Base-by-base conservation (phyloP, 2,329 filamentous ascomycete genomes). In the Claviceps quebecensis region DNA sequence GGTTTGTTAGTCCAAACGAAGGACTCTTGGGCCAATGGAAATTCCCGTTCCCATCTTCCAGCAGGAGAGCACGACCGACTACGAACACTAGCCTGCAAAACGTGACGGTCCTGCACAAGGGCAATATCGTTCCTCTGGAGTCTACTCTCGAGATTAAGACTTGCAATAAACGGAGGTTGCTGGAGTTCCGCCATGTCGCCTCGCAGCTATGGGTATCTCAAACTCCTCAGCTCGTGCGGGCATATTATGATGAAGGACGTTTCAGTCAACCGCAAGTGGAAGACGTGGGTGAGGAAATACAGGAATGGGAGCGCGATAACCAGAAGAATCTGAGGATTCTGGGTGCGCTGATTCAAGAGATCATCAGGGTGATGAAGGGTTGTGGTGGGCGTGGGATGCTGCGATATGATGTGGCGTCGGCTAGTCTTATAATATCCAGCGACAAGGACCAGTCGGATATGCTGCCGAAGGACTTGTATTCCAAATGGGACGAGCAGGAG, bases 91-190 rank as follows among this genome's bases (percentile, higher is more conserved):
- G 14, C 39, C 36, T 48, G 22, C 63, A 65, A 5, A 63, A 56
- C 49, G 56, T 70, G 51, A 55, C 17, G 7, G 59, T 71, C 44
- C 57, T 56, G 53, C 52, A 59, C 46, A 57, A 62, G 50, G 70
- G 68, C 13, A 40, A 59, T 19, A 9, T 23, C 14, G 59, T 69
- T 3, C 60, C 64, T 16, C 56, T 63, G 5, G 55, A 62, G 37
- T 68, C 65, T 37, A 72, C 63, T 3, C 58, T 74, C 11, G 69
- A 74, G 55, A 67, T 75, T 60, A 74, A 74, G 59, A 74, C 69
- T 11, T 65, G 67, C 1, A 58, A 62, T n/a, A 39, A 41, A 5
- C 56, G 63, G 29, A 69, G 62, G 45, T 58, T 47, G 22, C 55
- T 74, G 16, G 13, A 53, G 2, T 49, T 72, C 11, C 1, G 55